Percentiles rank a stretch among this genome's conserved stretches.
phyloP scores from a whole-genome alignment of 78 protist species.

The Dictyostelium capitatum region DNA sequence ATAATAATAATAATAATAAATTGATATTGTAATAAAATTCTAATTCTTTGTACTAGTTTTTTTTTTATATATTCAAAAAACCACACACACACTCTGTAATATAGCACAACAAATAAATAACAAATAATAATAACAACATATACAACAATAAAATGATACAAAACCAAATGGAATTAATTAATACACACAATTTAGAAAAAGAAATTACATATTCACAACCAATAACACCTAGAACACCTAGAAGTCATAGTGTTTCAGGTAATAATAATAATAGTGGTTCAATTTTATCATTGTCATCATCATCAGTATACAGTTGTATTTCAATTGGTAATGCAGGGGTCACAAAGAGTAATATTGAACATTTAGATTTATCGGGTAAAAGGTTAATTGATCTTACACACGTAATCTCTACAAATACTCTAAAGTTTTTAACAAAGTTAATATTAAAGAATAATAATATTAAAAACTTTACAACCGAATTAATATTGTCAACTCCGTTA shows the following conservation, averaged over 20 bases:
- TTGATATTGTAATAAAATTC: too few species aligned
- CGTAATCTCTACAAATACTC: background rate
- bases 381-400: background rate
- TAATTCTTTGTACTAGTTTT: too few species aligned
- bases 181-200: background rate
- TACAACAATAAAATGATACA: background rate
- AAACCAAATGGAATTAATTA: background rate
- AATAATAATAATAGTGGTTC: too few species aligned
- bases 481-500: constrained; percentile 29
- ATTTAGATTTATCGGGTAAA: background rate
- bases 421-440: background rate
- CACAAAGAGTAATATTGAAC: constrained; percentile 17
- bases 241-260: too few species aligned
- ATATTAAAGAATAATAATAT: constrained; percentile 13
- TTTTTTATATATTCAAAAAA: too few species aligned
- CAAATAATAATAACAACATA: background rate
- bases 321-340: background rate
- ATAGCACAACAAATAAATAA: background rate
- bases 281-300: background rate
- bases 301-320: background rate
- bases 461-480: background rate
- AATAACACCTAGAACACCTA: background rate
- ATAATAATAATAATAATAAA: too few species aligned
- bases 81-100: too few species aligned
- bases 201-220: background rate